Evolutionary conservation across 1,139 yeast genomes (phyloP).

Genomic region (Oligophagozyma castellii): DNA sequence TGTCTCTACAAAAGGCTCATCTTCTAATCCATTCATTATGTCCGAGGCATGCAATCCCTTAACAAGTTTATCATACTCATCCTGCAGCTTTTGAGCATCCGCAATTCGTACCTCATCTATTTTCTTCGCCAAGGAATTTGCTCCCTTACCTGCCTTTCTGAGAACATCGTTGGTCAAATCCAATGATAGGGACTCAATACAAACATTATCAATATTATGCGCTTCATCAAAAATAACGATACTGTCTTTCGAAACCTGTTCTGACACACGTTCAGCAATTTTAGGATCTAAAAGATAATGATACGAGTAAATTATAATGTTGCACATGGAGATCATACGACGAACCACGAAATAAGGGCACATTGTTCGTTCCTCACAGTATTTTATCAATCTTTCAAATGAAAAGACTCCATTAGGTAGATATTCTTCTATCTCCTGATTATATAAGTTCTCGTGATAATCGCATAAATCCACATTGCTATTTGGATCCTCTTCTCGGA

Average conservation of each 20-base stretch:
- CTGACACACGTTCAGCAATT: slow-evolving; percentile 89
- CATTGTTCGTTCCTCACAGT: slow-evolving; percentile 64
- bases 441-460: slow-evolving; percentile 79
- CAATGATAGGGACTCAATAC: slow-evolving; percentile 86
- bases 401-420: slow-evolving; percentile 92
- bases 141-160: slow-evolving; percentile 72
- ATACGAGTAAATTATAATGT: slow-evolving; percentile 87
- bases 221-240: slow-evolving; percentile 97
- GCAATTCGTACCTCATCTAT: slow-evolving; percentile 72
- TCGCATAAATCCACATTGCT: slow-evolving; percentile 56
- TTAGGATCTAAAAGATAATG: slow-evolving; percentile 94
- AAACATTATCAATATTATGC: slow-evolving; percentile 95
- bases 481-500: slow-evolving; percentile 46
- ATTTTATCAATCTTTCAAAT: slow-evolving; percentile 65
- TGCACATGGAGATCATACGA: slow-evolving; percentile 94
- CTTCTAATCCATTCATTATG: slow-evolving; percentile 31
- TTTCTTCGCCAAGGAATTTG: slow-evolving; percentile 55
- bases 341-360: slow-evolving; percentile 97
- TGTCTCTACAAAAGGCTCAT: slow-evolving; percentile 74
- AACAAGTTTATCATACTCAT: slow-evolving; percentile 82
- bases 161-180: slow-evolving; percentile 77
- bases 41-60: slow-evolving; percentile 48
- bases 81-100: slow-evolving; percentile 72
- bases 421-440: slow-evolving; percentile 73
- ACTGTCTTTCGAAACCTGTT: slow-evolving; percentile 81